A percentile compares a stretch with the other conserved stretches of the same genome.
These are phyloP conservation scores for Neurospora sp. DNA, from an alignment of 495 filamentous ascomycete genomes.

Conservation along the genomic window DNA sequence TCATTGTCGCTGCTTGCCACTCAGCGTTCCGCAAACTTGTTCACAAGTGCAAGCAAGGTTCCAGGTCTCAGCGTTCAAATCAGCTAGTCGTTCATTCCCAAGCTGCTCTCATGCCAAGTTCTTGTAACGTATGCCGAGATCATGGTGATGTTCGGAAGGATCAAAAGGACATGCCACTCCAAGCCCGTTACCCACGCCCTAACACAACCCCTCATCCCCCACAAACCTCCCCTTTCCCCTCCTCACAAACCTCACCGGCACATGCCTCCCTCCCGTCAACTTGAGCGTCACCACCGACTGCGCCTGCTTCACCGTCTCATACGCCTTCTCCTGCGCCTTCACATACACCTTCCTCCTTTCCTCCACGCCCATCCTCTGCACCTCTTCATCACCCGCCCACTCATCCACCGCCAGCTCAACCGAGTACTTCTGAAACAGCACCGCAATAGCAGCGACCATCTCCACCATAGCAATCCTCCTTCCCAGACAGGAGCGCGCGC, in stretches of 20 bases:
- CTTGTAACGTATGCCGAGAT: no score
- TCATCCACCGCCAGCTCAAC: constrained; percentile 56
- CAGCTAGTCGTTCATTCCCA: no score
- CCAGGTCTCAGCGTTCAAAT: no score
- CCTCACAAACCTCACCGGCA: constrained; percentile 53
- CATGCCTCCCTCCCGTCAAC: constrained; percentile 39
- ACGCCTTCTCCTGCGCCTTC: constrained; percentile 41
- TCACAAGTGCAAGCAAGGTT: no score
- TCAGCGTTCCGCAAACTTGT: no score
- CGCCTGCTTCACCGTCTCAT: constrained; percentile 33
- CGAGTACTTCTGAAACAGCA: constrained; percentile 53
- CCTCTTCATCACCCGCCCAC: constrained; percentile 51
- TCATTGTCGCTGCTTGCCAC: no score
- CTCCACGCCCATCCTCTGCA: constrained; percentile 40
- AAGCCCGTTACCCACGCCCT: background rate
- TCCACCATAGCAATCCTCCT: constrained; percentile 72
- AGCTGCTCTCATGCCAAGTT: no score
- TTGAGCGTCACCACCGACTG: constrained; percentile 54
- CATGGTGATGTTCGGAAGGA: no score
- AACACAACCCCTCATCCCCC: constrained; percentile 23
- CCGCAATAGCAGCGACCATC: constrained; percentile 55
- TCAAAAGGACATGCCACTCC: no score
- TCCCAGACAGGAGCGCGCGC: constrained; percentile 57
- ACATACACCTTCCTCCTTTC: constrained; percentile 42
- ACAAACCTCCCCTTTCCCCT: constrained; percentile 54